Evolutionary conservation across 176 grass and related monocot species (phyloP).

Genomic region (bread wheat (Triticum aestivum)): DNA sequence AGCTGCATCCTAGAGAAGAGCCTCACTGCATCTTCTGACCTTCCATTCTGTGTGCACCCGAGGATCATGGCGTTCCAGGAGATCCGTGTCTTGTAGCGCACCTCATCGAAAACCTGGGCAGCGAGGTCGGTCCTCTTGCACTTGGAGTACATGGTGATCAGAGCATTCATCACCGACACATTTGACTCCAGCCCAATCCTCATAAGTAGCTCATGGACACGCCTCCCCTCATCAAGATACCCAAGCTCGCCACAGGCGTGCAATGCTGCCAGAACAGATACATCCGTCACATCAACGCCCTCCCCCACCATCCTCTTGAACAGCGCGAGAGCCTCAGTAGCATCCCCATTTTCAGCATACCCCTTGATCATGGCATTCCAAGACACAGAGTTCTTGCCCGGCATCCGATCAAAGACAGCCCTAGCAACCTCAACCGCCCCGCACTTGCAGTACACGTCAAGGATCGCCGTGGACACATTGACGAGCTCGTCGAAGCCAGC

Average conservation of each 20-base stretch:
- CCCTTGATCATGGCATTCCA: slow-evolving; percentile 66
- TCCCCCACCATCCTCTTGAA: slow-evolving; percentile 53
- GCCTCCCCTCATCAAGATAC: slow-evolving; percentile 38
- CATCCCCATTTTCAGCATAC: slow-evolving; percentile 43
- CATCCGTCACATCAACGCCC: slow-evolving; percentile 42
- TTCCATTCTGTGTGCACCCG: slow-evolving; percentile 49
- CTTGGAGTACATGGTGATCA: slow-evolving; percentile 50
- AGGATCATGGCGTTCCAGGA: slow-evolving; percentile 77
- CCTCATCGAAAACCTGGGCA: slow-evolving; percentile 29
- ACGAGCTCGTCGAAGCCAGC: slow-evolving; percentile 33
- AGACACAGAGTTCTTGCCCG: slow-evolving; percentile 41
- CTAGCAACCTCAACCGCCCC: slow-evolving; percentile 28
- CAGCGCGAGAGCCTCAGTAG: slow-evolving; percentile 28
- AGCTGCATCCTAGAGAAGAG: slow-evolving; percentile 56
- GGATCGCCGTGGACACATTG: slow-evolving; percentile 47
- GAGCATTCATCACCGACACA: slow-evolving; percentile 51
- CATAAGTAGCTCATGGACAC: slow-evolving; percentile 41
- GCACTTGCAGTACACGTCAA: slow-evolving; percentile 60
- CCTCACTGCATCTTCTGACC: slow-evolving; percentile 37
- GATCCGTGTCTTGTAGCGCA: slow-evolving; percentile 38
- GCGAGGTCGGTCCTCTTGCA: slow-evolving; percentile 56
- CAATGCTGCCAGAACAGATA: slow-evolving; percentile 35
- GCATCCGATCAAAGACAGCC: slow-evolving; percentile 40
- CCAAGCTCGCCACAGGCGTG: slow-evolving; percentile 57
- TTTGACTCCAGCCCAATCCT: slow-evolving; percentile 31